These are phyloP conservation scores for Aspergillus intermedius DNA, from an alignment of 2,329 filamentous ascomycete genomes.

Conservation along the genomic window DNA sequence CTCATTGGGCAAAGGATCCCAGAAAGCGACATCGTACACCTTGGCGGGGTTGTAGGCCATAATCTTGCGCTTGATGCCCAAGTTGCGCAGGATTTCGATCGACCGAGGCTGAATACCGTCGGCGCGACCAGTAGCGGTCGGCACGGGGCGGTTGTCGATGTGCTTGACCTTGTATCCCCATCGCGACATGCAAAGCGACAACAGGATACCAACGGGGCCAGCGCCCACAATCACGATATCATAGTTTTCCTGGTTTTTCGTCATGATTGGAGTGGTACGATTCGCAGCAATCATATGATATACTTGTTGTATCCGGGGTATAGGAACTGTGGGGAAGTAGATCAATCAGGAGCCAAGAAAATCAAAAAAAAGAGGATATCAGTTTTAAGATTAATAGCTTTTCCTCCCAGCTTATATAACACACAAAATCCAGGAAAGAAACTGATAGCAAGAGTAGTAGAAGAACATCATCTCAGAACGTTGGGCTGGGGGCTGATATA, in stretches of 20 bases:
- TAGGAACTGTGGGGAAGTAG: neutral
- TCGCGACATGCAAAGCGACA: slow-evolving; percentile 79
- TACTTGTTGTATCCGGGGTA: neutral
- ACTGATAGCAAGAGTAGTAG: neutral
- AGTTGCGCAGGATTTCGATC: slow-evolving; percentile 77
- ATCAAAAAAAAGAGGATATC: neutral
- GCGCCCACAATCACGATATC: slow-evolving; percentile 80
- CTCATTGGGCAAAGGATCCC: slow-evolving; percentile 49
- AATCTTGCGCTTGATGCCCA: slow-evolving; percentile 80
- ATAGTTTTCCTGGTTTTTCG: slow-evolving; percentile 39
- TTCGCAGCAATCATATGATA: neutral
- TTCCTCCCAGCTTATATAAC: slow-evolving; percentile 1
- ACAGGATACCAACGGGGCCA: slow-evolving; percentile 78
- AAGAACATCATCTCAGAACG: neutral
- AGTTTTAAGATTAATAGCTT: neutral
- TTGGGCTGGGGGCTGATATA: slow-evolving; percentile 17
- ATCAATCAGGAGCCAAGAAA: slow-evolving; percentile 5
- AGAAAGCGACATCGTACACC: slow-evolving; percentile 67
- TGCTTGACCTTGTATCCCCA: slow-evolving; percentile 96
- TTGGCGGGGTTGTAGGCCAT: slow-evolving; percentile 84
- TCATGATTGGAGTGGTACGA: slow-evolving; percentile 16
- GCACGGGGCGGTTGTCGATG: slow-evolving; percentile 82
- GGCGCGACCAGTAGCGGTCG: slow-evolving; percentile 77
- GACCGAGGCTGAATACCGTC: slow-evolving; percentile 90
- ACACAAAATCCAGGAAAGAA: slow-evolving; percentile 1